These are phyloP conservation scores for Suillus luteus DNA, from an alignment of 768 basidiomycete genomes.

Conservation along the genomic window DNA sequence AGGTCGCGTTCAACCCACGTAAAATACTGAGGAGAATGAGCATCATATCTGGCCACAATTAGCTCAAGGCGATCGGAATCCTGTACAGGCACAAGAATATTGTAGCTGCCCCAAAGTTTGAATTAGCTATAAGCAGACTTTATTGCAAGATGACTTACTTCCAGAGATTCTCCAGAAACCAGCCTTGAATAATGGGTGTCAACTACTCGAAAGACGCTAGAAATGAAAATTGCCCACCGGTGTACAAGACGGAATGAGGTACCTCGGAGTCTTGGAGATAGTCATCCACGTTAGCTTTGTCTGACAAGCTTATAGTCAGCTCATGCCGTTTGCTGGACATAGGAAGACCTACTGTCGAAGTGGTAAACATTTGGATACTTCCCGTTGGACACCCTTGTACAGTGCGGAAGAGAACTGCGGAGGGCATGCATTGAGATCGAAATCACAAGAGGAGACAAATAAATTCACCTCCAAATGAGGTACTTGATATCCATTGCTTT, in stretches of 20 bases:
- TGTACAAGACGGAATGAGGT: slow-evolving; percentile 24
- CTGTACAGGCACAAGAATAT: slow-evolving; percentile 13
- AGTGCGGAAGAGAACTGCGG: slow-evolving; percentile 24
- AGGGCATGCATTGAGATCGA: neutral
- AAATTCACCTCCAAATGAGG: slow-evolving; percentile 31
- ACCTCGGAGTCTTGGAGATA: slow-evolving; percentile 22
- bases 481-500: slow-evolving; percentile 27
- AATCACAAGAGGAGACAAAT: neutral
- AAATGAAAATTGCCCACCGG: slow-evolving; percentile 17
- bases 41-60: slow-evolving; percentile 22
- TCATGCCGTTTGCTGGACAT: neutral
- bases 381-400: slow-evolving; percentile 20
- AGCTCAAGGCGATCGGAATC: slow-evolving; percentile 23
- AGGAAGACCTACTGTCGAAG: slow-evolving; percentile 23
- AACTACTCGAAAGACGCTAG: neutral
- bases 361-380: slow-evolving; percentile 28
- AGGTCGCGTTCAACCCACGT: slow-evolving; percentile 28
- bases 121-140: neutral
- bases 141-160: slow-evolving; percentile 13
- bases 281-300: slow-evolving; percentile 29
- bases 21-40: slow-evolving; percentile 22
- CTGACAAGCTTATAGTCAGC: slow-evolving; percentile 7
- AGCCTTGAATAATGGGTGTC: slow-evolving; percentile 16
- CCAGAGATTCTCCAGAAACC: slow-evolving; percentile 28
- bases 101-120: slow-evolving; percentile 7